A percentile compares a stretch with the other conserved stretches of the same genome.
Conservation (phyloP, 257 asterid species). For the Jacaranda mimosifolia region DNA sequence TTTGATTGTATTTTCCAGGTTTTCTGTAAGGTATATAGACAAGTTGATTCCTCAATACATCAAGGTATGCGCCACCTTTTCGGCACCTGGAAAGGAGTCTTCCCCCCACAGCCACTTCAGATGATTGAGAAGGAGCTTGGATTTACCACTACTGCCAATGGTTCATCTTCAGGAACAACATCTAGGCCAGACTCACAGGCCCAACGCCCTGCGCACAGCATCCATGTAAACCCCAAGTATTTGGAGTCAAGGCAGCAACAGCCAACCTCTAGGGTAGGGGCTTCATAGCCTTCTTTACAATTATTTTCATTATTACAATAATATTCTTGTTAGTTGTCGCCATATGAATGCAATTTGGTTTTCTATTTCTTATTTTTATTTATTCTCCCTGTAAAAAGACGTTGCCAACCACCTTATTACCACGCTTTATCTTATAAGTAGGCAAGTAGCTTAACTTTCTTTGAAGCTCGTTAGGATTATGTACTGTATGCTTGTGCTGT, state of each 20-base stretch:
- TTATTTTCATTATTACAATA: background rate
- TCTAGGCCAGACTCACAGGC: slow-evolving; percentile 59
- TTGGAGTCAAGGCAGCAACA: slow-evolving; percentile 71
- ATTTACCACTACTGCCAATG: slow-evolving; percentile 52
- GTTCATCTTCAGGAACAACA: slow-evolving; percentile 57
- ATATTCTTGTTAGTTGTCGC: background rate
- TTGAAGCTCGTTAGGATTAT: background rate
- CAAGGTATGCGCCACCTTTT: slow-evolving; percentile 83
- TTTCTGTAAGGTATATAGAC: slow-evolving; percentile 76
- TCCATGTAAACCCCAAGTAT: slow-evolving; percentile 83
- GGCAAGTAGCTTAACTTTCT: background rate
- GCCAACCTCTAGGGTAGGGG: slow-evolving; percentile 61
- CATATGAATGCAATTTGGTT: background rate
- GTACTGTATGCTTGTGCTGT: background rate
- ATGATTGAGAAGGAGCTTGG: slow-evolving; percentile 78
- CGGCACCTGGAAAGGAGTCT: slow-evolving; percentile 84
- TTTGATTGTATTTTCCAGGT: slow-evolving; percentile 53
- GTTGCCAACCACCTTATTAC: background rate
- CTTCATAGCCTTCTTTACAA: background rate
- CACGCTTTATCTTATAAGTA: background rate
- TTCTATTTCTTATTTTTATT: background rate
- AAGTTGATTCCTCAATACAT: slow-evolving; percentile 75
- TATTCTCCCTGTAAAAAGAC: background rate
- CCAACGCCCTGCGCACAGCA: slow-evolving; percentile 68
- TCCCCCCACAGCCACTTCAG: slow-evolving; percentile 65